These are phyloP conservation scores for Citrus australasica DNA, from an alignment of 345 rosid species.

Conservation along the genomic window DNA sequence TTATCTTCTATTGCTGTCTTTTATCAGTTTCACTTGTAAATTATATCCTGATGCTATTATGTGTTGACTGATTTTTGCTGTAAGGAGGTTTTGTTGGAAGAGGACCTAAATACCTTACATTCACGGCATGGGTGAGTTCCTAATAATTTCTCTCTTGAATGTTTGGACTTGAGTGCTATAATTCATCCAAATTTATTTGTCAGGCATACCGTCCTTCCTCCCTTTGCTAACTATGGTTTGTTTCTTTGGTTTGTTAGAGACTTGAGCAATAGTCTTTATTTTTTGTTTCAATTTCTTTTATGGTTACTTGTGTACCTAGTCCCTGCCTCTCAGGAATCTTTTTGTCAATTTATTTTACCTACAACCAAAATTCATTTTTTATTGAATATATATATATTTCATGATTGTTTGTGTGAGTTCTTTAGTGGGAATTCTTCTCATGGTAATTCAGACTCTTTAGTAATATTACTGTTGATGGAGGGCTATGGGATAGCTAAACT, in stretches of 20 bases:
- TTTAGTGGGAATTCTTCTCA: background rate
- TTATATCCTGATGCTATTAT: conserved; percentile 2
- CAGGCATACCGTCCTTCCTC: background rate
- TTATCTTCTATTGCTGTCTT: conserved; percentile 8
- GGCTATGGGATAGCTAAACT: background rate
- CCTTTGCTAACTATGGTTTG: background rate
- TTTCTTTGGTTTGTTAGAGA: background rate
- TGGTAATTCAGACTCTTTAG: background rate
- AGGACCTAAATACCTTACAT: conserved; percentile 29
- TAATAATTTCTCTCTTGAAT: conserved; percentile 5
- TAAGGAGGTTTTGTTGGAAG: conserved; percentile 34
- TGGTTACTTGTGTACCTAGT: background rate
- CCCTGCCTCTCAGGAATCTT: background rate
- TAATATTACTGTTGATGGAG: background rate
- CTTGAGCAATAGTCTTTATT: background rate
- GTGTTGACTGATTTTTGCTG: background rate
- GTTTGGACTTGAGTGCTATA: background rate
- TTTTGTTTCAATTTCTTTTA: background rate
- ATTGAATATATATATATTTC: background rate
- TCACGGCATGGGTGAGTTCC: conserved; percentile 41
- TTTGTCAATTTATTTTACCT: background rate
- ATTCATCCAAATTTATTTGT: background rate
- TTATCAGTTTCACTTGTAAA: background rate
- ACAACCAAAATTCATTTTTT: background rate
- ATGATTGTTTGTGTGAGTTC: background rate